These are phyloP conservation scores for Colletotrichum tropicale DNA, from an alignment of 2,329 filamentous ascomycete genomes.

Conservation along the genomic window DNA sequence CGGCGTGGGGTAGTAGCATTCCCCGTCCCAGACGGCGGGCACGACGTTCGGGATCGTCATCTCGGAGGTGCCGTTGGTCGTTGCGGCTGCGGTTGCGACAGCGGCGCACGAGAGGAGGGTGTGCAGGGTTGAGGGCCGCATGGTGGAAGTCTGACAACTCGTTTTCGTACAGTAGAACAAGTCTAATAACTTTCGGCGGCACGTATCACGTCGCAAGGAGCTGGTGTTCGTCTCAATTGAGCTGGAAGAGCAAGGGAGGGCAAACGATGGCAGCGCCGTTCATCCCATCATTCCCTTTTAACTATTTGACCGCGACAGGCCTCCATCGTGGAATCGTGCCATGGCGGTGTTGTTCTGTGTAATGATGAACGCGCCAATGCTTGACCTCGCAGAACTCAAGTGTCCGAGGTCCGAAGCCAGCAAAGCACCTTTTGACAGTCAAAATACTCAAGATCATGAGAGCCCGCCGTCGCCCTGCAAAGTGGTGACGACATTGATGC, in stretches of 20 bases:
- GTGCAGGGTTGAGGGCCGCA: constrained; percentile 4
- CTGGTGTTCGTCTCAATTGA: background rate
- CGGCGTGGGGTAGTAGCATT: constrained; percentile 33
- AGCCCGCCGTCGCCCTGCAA: background rate
- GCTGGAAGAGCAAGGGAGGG: background rate
- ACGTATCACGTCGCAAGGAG: background rate
- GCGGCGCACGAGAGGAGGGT: constrained; percentile 8
- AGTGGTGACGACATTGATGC: constrained; percentile 20
- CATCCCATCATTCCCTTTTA: constrained; percentile 5
- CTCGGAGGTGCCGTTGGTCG: constrained; percentile 10
- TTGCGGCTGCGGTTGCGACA: constrained; percentile 8
- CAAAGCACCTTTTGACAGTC: background rate
- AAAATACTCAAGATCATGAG: background rate
- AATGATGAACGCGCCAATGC: constrained; percentile 20
- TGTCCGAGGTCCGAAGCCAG: constrained; percentile 20
- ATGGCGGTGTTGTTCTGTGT: background rate
- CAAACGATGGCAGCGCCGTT: background rate
- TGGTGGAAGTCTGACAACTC: background rate
- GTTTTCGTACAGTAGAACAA: background rate
- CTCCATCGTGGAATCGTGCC: background rate
- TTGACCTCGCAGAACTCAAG: constrained; percentile 1
- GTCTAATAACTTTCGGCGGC: constrained; percentile 4
- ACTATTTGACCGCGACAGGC: background rate
- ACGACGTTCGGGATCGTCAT: constrained; percentile 23
- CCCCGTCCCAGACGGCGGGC: constrained; percentile 32